A percentile compares a stretch with the other conserved stretches of the same genome.
Conservation (phyloP, 331 rosid species). For the Pyracantha coccinea region DNA sequence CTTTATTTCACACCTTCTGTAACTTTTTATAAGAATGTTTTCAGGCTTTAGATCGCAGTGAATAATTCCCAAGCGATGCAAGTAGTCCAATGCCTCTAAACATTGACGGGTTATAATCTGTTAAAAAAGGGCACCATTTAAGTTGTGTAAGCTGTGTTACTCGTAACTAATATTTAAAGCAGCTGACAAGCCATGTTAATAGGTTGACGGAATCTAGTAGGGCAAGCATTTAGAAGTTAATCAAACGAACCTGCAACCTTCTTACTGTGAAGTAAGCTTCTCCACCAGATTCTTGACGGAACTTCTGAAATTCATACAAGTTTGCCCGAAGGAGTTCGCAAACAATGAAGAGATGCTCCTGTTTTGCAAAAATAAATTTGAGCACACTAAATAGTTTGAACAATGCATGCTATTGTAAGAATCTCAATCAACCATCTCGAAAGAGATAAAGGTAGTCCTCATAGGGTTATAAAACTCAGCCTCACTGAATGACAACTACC, state of each 20-base stretch:
- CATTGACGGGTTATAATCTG: constrained; percentile 86
- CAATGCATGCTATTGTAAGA: not conserved
- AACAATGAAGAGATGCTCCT: constrained; percentile 98
- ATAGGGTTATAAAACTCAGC: not conserved
- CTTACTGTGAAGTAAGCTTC: constrained; percentile 72
- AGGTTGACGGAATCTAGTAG: not conserved
- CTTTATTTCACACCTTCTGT: constrained; percentile 82
- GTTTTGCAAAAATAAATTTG: constrained; percentile 8
- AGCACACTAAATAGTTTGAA: not conserved
- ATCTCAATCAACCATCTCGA: not conserved
- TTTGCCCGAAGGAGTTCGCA: constrained; percentile 93
- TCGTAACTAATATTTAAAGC: not conserved
- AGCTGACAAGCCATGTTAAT: not conserved
- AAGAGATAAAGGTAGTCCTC: not conserved
- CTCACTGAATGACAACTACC: not conserved
- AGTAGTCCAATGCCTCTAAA: constrained; percentile 86
- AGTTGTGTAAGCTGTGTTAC: constrained; percentile 7
- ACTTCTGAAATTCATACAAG: constrained; percentile 87
- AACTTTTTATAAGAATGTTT: constrained; percentile 82
- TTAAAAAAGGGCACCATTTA: constrained; percentile 13
- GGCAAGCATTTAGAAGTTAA: constrained; percentile 6
- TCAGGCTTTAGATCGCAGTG: constrained; percentile 99
- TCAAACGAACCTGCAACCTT: constrained; percentile 78
- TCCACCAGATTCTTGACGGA: constrained; percentile 88
- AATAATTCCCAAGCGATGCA: constrained; percentile 79